phyloP scores from a whole-genome alignment of 2,329 filamentous ascomycete species.

The Myriosclerotinia curreyana region DNA sequence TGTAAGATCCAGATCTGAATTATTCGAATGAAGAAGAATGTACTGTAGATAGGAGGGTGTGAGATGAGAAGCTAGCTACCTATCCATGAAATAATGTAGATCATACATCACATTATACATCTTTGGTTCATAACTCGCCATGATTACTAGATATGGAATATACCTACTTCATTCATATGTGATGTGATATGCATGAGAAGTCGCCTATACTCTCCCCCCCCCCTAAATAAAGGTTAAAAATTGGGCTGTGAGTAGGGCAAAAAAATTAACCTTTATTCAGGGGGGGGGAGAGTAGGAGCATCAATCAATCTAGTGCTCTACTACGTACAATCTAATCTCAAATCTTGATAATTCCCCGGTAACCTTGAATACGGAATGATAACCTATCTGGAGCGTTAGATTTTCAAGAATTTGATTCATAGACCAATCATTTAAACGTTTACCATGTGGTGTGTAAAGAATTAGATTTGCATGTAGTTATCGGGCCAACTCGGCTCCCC shows the following conservation, averaged over 20 bases:
- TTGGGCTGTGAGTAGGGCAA: no score
- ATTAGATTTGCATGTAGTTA: not conserved
- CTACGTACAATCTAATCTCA: conserved; percentile 1
- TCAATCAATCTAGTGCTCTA: conserved; percentile 10
- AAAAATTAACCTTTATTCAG: no score
- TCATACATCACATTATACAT: not conserved
- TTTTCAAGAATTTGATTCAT: not conserved
- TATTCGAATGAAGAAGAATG: no score
- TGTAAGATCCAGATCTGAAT: conserved; percentile 7
- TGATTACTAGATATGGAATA: not conserved
- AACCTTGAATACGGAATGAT: not conserved
- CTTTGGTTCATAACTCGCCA: not conserved
- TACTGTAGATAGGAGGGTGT: not conserved
- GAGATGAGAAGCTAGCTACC: not conserved
- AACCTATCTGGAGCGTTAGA: not conserved
- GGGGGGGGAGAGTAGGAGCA: no score
- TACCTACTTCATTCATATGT: not conserved
- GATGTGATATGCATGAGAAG: conserved; percentile 3
- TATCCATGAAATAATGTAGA: not conserved
- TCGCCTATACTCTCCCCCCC: no score
- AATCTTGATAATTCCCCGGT: conserved; percentile 1
- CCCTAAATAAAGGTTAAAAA: no score
- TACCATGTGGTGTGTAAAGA: not conserved
- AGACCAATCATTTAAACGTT: not conserved
- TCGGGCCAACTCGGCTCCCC: conserved; percentile 3